Percentiles rank a stretch among this genome's conserved stretches.
Evolutionary conservation across 1,284 basidiomycete species (phyloP).

Genomic region (Moesziomyces antarcticus): DNA sequence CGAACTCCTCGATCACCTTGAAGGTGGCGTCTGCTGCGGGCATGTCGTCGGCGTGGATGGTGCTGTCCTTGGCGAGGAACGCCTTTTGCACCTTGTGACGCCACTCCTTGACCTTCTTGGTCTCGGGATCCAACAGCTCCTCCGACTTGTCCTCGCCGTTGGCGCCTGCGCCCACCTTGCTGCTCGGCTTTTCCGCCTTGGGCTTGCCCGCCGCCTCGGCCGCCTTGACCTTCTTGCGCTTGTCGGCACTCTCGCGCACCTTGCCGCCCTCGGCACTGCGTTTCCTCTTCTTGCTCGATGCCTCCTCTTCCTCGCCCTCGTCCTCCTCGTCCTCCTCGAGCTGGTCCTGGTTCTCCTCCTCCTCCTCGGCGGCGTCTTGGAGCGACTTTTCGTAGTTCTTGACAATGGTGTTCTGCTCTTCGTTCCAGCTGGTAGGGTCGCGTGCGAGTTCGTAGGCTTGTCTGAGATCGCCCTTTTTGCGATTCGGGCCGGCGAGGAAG

Average conservation of each 20-base stretch:
- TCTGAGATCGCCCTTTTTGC: slow-evolving; percentile 81
- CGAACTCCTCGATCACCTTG: slow-evolving; percentile 83
- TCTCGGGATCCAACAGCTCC: slow-evolving; percentile 73
- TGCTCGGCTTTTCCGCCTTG: slow-evolving; percentile 36
- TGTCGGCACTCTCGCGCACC: slow-evolving; percentile 45
- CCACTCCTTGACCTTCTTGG: slow-evolving; percentile 76
- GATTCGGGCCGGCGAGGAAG: slow-evolving; percentile 78
- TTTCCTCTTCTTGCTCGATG: slow-evolving; percentile 67
- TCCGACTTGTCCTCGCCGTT: slow-evolving; percentile 70
- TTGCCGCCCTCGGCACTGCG: slow-evolving; percentile 27
- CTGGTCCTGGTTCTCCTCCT: slow-evolving; percentile 72
- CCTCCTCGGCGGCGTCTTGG: slow-evolving; percentile 74
- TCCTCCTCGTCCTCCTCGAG: slow-evolving; percentile 75
- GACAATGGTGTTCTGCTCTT: slow-evolving; percentile 55
- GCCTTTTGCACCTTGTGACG: slow-evolving; percentile 88
- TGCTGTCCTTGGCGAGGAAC: slow-evolving; percentile 75
- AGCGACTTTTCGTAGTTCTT: slow-evolving; percentile 43
- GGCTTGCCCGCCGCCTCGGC: slow-evolving; percentile 39
- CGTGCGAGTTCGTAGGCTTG: slow-evolving; percentile 84
- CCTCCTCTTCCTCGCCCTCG: slow-evolving; percentile 73
- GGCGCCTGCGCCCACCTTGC: slow-evolving; percentile 19
- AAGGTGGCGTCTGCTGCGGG: slow-evolving; percentile 78
- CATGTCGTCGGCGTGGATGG: slow-evolving; percentile 64
- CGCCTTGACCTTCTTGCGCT: slow-evolving; percentile 45
- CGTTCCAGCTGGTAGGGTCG: slow-evolving; percentile 75